Evolutionary conservation across 306 rosid genomes (phyloP).

Genomic region (Cucurbita pepo): DNA sequence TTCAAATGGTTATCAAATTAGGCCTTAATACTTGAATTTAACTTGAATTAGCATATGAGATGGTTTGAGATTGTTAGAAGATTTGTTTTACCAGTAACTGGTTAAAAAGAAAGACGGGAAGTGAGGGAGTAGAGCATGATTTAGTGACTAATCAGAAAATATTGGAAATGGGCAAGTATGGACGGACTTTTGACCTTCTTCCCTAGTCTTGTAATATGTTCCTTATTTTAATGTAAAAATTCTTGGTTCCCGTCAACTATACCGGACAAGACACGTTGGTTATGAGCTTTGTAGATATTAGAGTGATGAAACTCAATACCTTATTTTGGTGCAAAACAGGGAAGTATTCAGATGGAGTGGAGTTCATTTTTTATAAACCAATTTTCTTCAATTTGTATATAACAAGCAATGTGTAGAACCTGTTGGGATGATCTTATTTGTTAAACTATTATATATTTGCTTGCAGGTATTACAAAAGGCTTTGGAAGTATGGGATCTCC

Average conservation of each 20-base stretch:
- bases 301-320: not conserved
- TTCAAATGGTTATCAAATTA: too few relatives aligned
- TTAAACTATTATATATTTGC: not conserved
- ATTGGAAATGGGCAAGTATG: not conserved
- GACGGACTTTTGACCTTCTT: not conserved
- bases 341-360: not conserved
- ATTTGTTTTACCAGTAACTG: not conserved
- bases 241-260: not conserved
- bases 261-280: not conserved
- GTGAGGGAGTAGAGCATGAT: not conserved
- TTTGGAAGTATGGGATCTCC: constrained; percentile 94
- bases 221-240: not conserved
- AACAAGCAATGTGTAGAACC: not conserved
- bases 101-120: not conserved
- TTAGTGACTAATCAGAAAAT: not conserved
- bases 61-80: not conserved
- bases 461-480: constrained; percentile 93
- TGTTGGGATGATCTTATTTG: not conserved
- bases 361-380: not conserved
- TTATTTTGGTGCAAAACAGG: not conserved
- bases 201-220: not conserved
- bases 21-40: not conserved
- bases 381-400: not conserved
- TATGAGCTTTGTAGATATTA: not conserved
- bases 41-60: not conserved